Base-by-base conservation (phyloP, 108 stramenopile genomes). In the Cyclostephanos invisitatus region DNA sequence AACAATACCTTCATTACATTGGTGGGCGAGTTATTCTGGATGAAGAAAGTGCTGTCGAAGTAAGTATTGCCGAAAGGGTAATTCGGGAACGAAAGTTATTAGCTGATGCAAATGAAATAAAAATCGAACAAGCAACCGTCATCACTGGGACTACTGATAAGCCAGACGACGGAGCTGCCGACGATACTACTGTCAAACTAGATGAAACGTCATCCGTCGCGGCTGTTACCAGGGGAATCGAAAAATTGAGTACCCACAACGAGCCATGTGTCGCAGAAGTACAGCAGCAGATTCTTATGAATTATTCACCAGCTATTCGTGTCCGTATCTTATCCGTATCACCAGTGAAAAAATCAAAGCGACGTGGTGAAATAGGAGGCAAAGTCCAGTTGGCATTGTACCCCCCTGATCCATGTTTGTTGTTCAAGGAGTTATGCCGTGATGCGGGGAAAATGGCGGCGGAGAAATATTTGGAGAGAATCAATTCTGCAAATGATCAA, bases 261-360 rank as follows among this genome's bases (percentile, higher is more conserved):
- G 38, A 28, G 14, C 53, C 53, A 25, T 1, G 25, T 54, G 29
- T 35, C 18, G 36, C 60, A 21, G 17, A 36, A 21, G 3, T 5
- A 36, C 8, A 61, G 17, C 28, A 36, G 7, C 60, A 38, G 36
- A 36, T 0, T 9, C 35, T 61, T 11, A 18, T 6, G 10, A 25
- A 6, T 42, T 21, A 61, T 42, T 37, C 40, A 3, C 61, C 68
- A 8, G 68, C 60, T 0, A 29, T 75, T 36, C 70, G 70, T 25
- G 68, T 81, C 36, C 80, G 80, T 18, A 76, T 81, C 36, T 29
- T 81, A 50, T 77, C 80, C 12, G 75, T 73, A 4, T 73, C 80
- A 11, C 75, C 80, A 10, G 72, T 73, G 15, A 81, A 77, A 68
- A 72, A 72, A 38, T 73, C 75, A 11, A 77, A 77, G 37, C 75